Percentiles rank a stretch among this genome's conserved stretches.
Evolutionary conservation across 202 grass and related monocot genomes (phyloP).

Genomic region (Tripidium arundinaceum): DNA sequence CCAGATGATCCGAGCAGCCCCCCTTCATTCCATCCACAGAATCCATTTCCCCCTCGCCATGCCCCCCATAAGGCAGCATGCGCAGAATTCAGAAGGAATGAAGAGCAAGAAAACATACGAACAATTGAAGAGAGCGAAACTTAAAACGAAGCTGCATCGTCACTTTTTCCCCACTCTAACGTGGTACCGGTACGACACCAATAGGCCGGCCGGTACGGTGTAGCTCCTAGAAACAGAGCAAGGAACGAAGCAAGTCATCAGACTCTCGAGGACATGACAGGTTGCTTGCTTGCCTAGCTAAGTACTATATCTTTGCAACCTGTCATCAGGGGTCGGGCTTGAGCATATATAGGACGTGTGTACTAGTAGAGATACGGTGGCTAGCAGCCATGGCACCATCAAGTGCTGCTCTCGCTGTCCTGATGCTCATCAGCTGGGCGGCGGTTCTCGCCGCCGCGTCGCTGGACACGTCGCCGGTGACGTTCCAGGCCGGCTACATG

Average conservation of each 20-base stretch:
- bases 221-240: background rate
- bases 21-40: too few species aligned
- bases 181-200: too few species aligned
- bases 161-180: too few species aligned
- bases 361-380: background rate
- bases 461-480: constrained; percentile 38
- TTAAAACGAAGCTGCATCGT: too few species aligned
- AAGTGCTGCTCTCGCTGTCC: background rate
- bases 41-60: too few species aligned
- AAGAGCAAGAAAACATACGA: too few species aligned
- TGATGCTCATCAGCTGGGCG: constrained; percentile 13
- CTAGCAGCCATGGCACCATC: background rate
- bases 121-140: too few species aligned
- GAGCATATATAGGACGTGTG: background rate
- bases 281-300: background rate
- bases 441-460: constrained; percentile 7
- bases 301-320: background rate
- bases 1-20: too few species aligned
- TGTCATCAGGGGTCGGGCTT: background rate
- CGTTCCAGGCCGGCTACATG: constrained; percentile 55
- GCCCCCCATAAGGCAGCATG: too few species aligned
- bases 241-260: background rate
- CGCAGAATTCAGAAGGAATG: too few species aligned
- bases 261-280: background rate
- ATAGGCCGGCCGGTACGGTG: background rate